Evolutionary conservation across 768 basidiomycete genomes (phyloP).

Genomic region (Amanita subjunquillea): DNA sequence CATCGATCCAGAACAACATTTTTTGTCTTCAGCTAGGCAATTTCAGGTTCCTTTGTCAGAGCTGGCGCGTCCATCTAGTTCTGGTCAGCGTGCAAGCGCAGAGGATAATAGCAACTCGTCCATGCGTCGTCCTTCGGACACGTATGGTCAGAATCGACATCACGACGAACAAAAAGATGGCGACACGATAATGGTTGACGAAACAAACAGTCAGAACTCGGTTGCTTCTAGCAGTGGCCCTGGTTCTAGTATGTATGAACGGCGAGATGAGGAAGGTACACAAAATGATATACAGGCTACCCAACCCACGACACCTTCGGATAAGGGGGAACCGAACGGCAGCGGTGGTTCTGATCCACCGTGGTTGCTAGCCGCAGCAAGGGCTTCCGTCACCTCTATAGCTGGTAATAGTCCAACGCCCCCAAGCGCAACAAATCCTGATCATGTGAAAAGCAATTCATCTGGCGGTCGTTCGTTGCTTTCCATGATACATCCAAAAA

Average conservation of each 20-base stretch:
- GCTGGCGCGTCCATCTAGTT: constrained; percentile 18
- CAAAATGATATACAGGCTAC: constrained; percentile 11
- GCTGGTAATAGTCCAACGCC: background rate
- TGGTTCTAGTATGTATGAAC: constrained; percentile 3
- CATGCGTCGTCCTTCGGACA: background rate
- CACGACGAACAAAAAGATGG: background rate
- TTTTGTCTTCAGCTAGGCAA: constrained; percentile 34
- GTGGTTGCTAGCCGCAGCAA: constrained; percentile 4
- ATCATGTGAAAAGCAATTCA: constrained; percentile 2
- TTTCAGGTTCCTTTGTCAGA: constrained; percentile 53
- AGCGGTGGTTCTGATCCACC: background rate
- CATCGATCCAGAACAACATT: constrained; percentile 36
- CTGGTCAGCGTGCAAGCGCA: constrained; percentile 11
- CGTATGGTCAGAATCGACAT: background rate
- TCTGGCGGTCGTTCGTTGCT: constrained; percentile 5
- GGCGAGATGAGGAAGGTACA: background rate
- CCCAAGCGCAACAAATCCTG: background rate
- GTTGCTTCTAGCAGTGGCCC: constrained; percentile 1
- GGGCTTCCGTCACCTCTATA: background rate
- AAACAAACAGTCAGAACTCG: constrained; percentile 1
- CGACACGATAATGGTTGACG: background rate
- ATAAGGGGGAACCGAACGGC: constrained; percentile 10
- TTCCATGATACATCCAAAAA: constrained; percentile 8
- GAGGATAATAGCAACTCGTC: constrained; percentile 3
- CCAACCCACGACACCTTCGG: constrained; percentile 25